phyloP scores from a whole-genome alignment of 1,139 yeast genomes.

The Pichia sp. region DNA sequence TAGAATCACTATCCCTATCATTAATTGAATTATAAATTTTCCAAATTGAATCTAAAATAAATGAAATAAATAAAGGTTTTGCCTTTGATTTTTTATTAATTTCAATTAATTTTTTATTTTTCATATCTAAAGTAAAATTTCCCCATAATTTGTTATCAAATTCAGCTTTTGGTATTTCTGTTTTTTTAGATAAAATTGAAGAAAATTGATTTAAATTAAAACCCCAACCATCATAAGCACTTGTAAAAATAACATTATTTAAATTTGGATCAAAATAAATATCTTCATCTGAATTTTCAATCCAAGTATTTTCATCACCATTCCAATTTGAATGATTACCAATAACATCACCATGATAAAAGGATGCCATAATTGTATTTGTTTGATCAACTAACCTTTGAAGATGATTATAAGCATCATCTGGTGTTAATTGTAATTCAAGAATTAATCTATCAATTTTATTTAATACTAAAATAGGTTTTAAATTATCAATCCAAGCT shows the following conservation, averaged over 20 bases:
- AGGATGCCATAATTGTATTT: slow-evolving; percentile 89
- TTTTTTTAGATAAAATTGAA: slow-evolving; percentile 72
- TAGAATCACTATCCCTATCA: slow-evolving; percentile 61
- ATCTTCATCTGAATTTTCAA: slow-evolving; percentile 76
- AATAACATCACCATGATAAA: slow-evolving; percentile 91
- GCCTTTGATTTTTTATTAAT: slow-evolving; percentile 46
- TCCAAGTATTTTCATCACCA: slow-evolving; percentile 44
- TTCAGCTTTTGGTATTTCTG: slow-evolving; percentile 77
- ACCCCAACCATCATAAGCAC: slow-evolving; percentile 98
- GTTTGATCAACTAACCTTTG: slow-evolving; percentile 81
- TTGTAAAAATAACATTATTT: slow-evolving; percentile 89
- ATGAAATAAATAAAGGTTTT: slow-evolving; percentile 80
- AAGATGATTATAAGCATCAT: slow-evolving; percentile 80
- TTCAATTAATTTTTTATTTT: slow-evolving; percentile 72
- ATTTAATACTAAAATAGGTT: slow-evolving; percentile 85
- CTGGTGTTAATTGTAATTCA: slow-evolving; percentile 76
- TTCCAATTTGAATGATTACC: slow-evolving; percentile 76
- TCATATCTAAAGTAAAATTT: slow-evolving; percentile 82
- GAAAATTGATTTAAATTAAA: slow-evolving; percentile 87
- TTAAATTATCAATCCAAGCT: slow-evolving; percentile 89
- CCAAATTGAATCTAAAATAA: slow-evolving; percentile 90
- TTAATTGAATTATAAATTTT: slow-evolving; percentile 70
- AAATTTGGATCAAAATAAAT: slow-evolving; percentile 84
- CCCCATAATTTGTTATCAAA: slow-evolving; percentile 94
- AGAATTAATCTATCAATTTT: slow-evolving; percentile 82